Evolutionary conservation across 2,329 filamentous ascomycete species (phyloP).

Genomic region (Trichoderma koningii): DNA sequence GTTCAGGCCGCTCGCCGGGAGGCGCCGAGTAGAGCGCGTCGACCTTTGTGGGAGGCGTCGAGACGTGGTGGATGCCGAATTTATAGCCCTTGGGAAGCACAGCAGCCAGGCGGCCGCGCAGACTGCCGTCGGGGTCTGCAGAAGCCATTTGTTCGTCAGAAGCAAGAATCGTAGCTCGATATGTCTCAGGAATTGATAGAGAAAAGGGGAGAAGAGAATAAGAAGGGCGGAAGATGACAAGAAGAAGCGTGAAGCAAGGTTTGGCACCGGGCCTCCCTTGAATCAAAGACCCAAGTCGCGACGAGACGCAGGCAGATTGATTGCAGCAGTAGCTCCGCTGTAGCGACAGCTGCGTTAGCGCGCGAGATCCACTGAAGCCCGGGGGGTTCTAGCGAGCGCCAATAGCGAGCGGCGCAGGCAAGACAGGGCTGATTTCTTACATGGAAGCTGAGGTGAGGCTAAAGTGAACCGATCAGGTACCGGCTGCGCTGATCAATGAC

Average conservation of each 20-base stretch:
- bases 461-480: neutral
- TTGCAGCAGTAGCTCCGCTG: conserved; percentile 13
- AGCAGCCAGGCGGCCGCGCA: conserved; percentile 43
- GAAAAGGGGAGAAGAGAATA: no score
- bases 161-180: neutral
- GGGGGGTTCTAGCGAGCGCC: neutral
- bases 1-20: conserved; percentile 68
- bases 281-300: conserved; percentile 6
- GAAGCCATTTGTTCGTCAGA: neutral
- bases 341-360: conserved; percentile 23
- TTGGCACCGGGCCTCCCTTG: conserved; percentile 11
- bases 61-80: conserved; percentile 82
- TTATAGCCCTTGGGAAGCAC: conserved; percentile 56
- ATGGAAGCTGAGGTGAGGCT: conserved; percentile 2
- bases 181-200: no score
- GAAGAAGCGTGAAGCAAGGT: neutral
- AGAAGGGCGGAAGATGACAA: neutral
- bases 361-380: conserved; percentile 11
- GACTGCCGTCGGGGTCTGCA: conserved; percentile 16
- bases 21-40: conserved; percentile 78
- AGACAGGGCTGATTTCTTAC: conserved; percentile 24
- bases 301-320: conserved; percentile 16
- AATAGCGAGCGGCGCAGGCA: conserved; percentile 1
- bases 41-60: conserved; percentile 75
- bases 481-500: neutral